Evolutionary conservation across 2,329 filamentous ascomycete species (phyloP).

Genomic region (Onygena corvina): DNA sequence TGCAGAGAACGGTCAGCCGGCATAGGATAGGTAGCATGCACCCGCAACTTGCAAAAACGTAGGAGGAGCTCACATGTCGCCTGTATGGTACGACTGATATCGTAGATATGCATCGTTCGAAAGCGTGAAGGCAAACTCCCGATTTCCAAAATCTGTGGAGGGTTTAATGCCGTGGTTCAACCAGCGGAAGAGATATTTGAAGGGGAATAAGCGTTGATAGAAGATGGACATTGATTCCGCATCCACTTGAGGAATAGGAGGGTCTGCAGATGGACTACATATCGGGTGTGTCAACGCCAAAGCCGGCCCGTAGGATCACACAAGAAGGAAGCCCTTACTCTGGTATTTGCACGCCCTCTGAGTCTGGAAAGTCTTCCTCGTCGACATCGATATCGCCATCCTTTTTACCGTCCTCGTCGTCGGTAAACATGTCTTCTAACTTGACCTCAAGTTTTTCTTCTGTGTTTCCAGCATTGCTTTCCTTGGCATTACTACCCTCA

Average conservation of each 20-base stretch:
- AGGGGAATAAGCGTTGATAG: constrained; percentile 91
- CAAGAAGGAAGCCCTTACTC: not conserved
- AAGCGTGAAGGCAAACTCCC: constrained; percentile 94
- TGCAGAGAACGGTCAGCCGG: constrained; percentile 23
- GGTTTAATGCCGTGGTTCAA: constrained; percentile 85
- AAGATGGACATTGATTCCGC: constrained; percentile 82
- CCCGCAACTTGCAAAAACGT: no score
- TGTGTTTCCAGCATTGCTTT: not conserved
- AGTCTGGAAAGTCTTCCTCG: constrained; percentile 42
- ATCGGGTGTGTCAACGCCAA: not conserved
- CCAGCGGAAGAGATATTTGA: constrained; percentile 92
- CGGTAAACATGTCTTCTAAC: constrained; percentile 50
- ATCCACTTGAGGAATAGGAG: constrained; percentile 47
- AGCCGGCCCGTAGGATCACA: not conserved
- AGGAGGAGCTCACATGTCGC: constrained; percentile 44
- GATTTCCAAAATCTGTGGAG: constrained; percentile 75
- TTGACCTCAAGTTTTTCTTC: constrained; percentile 18
- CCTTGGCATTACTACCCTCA: not conserved
- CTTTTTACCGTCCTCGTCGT: constrained; percentile 47
- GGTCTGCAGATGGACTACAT: constrained; percentile 21
- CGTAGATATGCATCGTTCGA: constrained; percentile 83
- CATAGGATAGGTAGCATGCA: constrained; percentile 17
- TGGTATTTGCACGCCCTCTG: constrained; percentile 33
- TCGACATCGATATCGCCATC: no score
- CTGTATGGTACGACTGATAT: constrained; percentile 67